A percentile compares a stretch with the other conserved stretches of the same genome.
Conservation (phyloP, 129 eudicot genomes). For the Gnaphalium uliginosum region DNA sequence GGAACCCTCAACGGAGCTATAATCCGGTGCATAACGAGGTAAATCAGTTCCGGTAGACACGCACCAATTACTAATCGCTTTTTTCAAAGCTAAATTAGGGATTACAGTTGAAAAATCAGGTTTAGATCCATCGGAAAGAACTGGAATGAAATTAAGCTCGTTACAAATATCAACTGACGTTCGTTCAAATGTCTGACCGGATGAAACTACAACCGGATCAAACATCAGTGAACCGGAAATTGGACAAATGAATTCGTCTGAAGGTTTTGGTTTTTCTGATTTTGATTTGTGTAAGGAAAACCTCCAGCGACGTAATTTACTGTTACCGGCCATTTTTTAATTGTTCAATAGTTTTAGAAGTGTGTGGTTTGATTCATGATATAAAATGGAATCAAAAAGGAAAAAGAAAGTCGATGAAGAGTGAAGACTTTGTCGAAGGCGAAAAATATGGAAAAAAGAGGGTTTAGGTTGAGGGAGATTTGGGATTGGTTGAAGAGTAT, state of each 20-base stretch:
- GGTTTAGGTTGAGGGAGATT: constrained; percentile 19
- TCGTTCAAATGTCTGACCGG: constrained; percentile 85
- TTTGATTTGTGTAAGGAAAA: constrained; percentile 39
- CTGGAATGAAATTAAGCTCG: constrained; percentile 48
- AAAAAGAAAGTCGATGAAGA: constrained; percentile 13
- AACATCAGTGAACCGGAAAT: constrained; percentile 57
- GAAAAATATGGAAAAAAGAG: neutral
- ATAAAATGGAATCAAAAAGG: neutral
- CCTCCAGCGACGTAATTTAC: constrained; percentile 51
- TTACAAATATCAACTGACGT: constrained; percentile 53
- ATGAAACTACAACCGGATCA: constrained; percentile 79
- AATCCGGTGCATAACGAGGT: constrained; percentile 47
- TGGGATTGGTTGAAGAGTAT: constrained; percentile 31
- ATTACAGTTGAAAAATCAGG: constrained; percentile 66
- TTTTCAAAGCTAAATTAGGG: constrained; percentile 67
- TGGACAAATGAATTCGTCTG: constrained; percentile 68
- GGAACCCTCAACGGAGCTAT: constrained; percentile 28
- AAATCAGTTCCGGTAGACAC: constrained; percentile 28
- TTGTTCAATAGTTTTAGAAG: neutral
- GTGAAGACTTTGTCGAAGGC: neutral
- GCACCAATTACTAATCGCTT: constrained; percentile 77
- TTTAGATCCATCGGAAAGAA: constrained; percentile 54
- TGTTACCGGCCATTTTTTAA: constrained; percentile 51
- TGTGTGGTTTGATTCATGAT: constrained; percentile 19
- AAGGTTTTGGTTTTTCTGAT: constrained; percentile 44